Percentiles rank a stretch among this genome's conserved stretches.
Conservation (phyloP, 495 filamentous ascomycete genomes). For the Neurospora sp. region DNA sequence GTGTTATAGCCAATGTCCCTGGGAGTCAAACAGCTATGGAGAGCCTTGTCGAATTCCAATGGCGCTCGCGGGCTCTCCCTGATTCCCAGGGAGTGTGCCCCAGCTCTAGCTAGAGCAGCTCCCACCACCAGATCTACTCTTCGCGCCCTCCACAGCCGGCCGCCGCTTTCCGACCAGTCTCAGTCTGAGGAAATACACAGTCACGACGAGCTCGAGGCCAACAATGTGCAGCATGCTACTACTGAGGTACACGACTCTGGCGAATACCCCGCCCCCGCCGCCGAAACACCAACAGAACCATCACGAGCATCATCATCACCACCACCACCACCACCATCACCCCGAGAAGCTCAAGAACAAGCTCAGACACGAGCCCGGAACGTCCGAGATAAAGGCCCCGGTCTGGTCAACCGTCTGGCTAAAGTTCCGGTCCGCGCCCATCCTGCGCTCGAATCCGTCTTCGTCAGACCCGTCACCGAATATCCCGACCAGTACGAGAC, state of each 20-base stretch:
- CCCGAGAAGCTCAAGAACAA: neutral
- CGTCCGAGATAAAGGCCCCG: neutral
- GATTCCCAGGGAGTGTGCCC: conserved; percentile 22
- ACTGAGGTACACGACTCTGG: neutral
- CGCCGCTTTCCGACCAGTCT: neutral
- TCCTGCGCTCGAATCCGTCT: conserved; percentile 8
- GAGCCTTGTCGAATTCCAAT: conserved; percentile 16
- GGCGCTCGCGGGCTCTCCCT: conserved; percentile 19
- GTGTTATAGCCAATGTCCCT: conserved; percentile 34
- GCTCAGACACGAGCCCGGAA: neutral
- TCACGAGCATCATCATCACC: neutral
- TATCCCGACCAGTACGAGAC: conserved; percentile 11
- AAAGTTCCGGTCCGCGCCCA: conserved; percentile 14
- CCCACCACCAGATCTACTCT: neutral
- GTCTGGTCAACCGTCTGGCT: conserved; percentile 11
- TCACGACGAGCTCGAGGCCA: neutral
- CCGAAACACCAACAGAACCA: neutral
- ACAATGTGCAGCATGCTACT: neutral
- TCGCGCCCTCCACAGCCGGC: neutral
- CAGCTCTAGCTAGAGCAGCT: neutral
- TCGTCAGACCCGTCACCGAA: conserved; percentile 10
- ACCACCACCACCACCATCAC: neutral
- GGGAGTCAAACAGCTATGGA: conserved; percentile 28
- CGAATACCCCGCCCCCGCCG: neutral
- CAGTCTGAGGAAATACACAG: neutral